These are phyloP conservation scores for Heliamphora pulchella DNA, from an alignment of 179 eudicot genomes.

Conservation along the genomic window DNA sequence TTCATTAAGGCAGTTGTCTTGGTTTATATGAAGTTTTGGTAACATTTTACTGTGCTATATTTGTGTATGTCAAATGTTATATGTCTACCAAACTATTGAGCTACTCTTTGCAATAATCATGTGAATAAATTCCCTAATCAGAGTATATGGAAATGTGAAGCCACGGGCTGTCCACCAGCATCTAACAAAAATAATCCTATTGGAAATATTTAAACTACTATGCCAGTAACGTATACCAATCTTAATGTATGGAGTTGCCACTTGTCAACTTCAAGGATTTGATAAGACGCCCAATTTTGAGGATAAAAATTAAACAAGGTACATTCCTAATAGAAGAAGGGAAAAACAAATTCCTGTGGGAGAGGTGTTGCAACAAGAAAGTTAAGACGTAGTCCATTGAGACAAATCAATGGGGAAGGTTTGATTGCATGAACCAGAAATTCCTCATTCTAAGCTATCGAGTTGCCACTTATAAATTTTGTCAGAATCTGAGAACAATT, in stretches of 20 bases:
- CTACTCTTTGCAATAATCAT: neutral
- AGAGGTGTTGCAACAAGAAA: neutral
- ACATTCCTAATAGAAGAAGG: neutral
- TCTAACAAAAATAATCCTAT: neutral
- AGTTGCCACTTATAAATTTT: neutral
- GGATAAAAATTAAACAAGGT: neutral
- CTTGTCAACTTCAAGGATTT: neutral
- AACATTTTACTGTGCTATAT: neutral
- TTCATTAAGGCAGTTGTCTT: conserved; percentile 4
- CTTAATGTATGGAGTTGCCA: neutral
- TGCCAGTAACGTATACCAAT: neutral
- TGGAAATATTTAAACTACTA: neutral
- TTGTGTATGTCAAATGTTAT: neutral
- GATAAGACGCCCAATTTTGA: neutral
- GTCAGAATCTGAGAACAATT: neutral
- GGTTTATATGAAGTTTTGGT: neutral
- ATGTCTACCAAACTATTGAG: neutral
- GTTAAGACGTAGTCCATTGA: neutral
- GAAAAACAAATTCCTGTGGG: neutral
- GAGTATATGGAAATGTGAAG: neutral
- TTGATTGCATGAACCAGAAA: conserved; percentile 3
- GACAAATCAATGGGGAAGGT: neutral
- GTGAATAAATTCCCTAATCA: neutral
- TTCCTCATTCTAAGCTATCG: neutral
- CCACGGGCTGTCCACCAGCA: neutral